These are phyloP conservation scores for Zopfia rhizophila DNA, from an alignment of 2,329 filamentous ascomycete species.

Conservation along the genomic window DNA sequence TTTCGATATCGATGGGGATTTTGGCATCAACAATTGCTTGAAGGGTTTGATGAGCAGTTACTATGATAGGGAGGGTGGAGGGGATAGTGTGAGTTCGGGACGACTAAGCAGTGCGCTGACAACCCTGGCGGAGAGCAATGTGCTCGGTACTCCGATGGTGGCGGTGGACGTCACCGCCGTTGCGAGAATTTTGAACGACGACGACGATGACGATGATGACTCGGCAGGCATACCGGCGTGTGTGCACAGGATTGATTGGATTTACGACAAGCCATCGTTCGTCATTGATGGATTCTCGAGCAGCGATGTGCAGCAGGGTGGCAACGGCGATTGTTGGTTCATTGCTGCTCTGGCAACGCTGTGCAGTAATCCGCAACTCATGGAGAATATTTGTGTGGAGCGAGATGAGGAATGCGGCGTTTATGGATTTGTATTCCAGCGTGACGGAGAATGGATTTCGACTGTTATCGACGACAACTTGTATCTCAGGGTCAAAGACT, in stretches of 20 bases:
- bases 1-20: constrained; percentile 82
- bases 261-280: constrained; percentile 80
- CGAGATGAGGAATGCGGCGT: constrained; percentile 78
- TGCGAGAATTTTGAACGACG: constrained; percentile 67
- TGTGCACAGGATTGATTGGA: constrained; percentile 65
- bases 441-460: constrained; percentile 76
- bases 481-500: constrained; percentile 79
- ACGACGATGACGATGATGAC: constrained; percentile 25
- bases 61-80: constrained; percentile 55
- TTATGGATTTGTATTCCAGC: constrained; percentile 86
- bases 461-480: constrained; percentile 92
- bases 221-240: constrained; percentile 32
- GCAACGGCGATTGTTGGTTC: constrained; percentile 86
- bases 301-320: constrained; percentile 81
- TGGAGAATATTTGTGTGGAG: constrained; percentile 78
- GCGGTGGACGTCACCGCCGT: constrained; percentile 56
- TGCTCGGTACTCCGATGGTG: constrained; percentile 31
- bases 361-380: constrained; percentile 74
- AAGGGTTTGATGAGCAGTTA: constrained; percentile 55
- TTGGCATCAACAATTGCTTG: constrained; percentile 59
- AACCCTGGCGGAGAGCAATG: constrained; percentile 34
- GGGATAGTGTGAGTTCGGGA: constrained; percentile 20
- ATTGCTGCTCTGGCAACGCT: constrained; percentile 82
- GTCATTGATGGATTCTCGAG: constrained; percentile 79
- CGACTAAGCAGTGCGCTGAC: constrained; percentile 34